A percentile compares a stretch with the other conserved stretches of the same genome.
Evolutionary conservation across 2,329 filamentous ascomycete species (phyloP).

Genomic region (Xylariaceae sp.): DNA sequence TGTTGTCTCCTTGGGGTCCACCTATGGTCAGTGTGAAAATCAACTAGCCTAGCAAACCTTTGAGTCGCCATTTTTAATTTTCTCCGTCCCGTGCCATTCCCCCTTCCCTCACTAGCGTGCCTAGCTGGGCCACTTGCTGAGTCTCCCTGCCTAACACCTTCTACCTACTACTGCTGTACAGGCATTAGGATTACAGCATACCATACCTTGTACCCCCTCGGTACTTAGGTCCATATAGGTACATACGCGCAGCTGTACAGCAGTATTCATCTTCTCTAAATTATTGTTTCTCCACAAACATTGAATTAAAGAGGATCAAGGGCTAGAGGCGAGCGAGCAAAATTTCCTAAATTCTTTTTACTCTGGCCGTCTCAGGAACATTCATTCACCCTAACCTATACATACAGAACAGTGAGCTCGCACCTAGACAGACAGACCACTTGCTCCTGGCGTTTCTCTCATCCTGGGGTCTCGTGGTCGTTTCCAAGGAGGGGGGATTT

Average conservation of each 20-base stretch:
- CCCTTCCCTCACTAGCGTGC: too few relatives aligned
- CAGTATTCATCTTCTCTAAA: neutral
- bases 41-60: constrained; percentile 1
- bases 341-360: neutral
- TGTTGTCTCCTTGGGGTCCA: constrained; percentile 1
- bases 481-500: neutral
- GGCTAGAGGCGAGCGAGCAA: neutral
- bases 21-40: neutral
- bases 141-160: neutral
- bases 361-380: neutral
- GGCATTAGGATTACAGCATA: neutral
- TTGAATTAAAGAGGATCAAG: neutral
- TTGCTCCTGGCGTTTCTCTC: neutral
- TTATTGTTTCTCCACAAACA: constrained; percentile 1
- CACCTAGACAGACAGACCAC: neutral
- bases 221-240: too few relatives aligned
- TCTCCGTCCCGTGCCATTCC: neutral
- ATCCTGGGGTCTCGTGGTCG: neutral
- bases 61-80: constrained; percentile 2
- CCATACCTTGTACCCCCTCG: too few relatives aligned
- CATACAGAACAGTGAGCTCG: neutral
- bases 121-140: too few relatives aligned
- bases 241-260: too few relatives aligned
- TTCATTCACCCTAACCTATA: constrained; percentile 1
- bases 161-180: neutral